Conservation (phyloP, 163 green algal species). For the Prototheca wickerhamii region DNA sequence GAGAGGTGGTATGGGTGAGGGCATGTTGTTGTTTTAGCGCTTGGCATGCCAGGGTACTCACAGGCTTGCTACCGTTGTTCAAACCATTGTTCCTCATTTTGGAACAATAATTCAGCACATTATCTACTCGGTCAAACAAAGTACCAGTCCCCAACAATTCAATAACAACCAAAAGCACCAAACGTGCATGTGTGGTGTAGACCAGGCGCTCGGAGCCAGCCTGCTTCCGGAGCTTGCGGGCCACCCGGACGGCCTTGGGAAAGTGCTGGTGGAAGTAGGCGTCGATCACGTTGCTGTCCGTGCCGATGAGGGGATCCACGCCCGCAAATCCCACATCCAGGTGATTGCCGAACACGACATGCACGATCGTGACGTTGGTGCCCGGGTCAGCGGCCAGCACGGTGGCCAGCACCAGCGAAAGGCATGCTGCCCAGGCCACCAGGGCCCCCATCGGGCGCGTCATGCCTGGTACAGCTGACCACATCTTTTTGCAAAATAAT, state of each 20-base stretch:
- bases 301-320: neutral
- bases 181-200: constrained; percentile 2
- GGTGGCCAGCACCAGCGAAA: neutral
- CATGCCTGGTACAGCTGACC: too few species aligned
- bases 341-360: constrained; percentile 3
- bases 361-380: neutral
- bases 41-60: neutral
- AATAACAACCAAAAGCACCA: neutral
- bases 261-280: neutral
- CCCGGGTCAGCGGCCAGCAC: neutral
- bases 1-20: neutral
- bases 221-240: neutral
- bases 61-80: neutral
- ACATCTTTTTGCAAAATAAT: too few species aligned
- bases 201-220: neutral
- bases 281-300: neutral
- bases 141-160: neutral
- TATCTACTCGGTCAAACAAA: neutral
- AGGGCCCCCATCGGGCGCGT: too few species aligned
- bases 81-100: neutral
- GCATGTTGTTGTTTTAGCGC: neutral
- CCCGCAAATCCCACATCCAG: neutral
- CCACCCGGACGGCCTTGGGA: neutral
- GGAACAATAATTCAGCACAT: neutral
- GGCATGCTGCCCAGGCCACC: neutral